phyloP scores from a whole-genome alignment of 768 basidiomycete species.

The Aureoboletus auriporus region DNA sequence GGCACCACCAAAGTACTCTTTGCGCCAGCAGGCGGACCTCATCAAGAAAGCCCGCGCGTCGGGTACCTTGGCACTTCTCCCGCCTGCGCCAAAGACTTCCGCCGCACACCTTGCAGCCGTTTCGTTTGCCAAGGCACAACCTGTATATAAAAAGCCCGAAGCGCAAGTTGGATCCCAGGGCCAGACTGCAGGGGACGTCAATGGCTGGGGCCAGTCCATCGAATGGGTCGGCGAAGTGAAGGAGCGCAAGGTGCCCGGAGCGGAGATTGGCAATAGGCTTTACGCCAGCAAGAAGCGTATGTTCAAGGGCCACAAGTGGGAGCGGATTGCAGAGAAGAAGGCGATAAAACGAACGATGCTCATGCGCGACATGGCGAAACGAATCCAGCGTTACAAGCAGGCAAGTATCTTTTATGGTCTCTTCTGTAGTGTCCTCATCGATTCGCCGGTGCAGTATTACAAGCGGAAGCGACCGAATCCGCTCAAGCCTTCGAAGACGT shows the following conservation, averaged over 20 bases:
- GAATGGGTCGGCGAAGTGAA: constrained; percentile 40
- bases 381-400: constrained; percentile 62
- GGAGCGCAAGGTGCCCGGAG: constrained; percentile 42
- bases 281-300: constrained; percentile 77
- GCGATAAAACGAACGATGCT: constrained; percentile 48
- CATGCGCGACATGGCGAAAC: constrained; percentile 66
- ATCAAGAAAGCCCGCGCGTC: constrained; percentile 63
- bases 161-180: background rate
- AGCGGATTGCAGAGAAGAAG: constrained; percentile 51
- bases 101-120: constrained; percentile 21
- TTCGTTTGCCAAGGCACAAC: constrained; percentile 14
- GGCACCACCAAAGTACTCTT: constrained; percentile 66
- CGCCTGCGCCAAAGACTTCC: constrained; percentile 60
- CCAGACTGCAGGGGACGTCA: background rate
- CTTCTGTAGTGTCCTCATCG: constrained; percentile 1
- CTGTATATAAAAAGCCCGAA: constrained; percentile 4
- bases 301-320: constrained; percentile 95
- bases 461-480: constrained; percentile 49
- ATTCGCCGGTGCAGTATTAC: constrained; percentile 17
- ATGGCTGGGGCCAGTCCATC: constrained; percentile 25
- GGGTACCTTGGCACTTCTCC: constrained; percentile 56
- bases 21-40: constrained; percentile 74
- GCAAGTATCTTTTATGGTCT: constrained; percentile 35
- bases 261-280: constrained; percentile 56
- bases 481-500: constrained; percentile 52